These are phyloP conservation scores for Capniomyces stellatus DNA, from an alignment of 371 early-diverging fungal genomes.

Conservation along the genomic window DNA sequence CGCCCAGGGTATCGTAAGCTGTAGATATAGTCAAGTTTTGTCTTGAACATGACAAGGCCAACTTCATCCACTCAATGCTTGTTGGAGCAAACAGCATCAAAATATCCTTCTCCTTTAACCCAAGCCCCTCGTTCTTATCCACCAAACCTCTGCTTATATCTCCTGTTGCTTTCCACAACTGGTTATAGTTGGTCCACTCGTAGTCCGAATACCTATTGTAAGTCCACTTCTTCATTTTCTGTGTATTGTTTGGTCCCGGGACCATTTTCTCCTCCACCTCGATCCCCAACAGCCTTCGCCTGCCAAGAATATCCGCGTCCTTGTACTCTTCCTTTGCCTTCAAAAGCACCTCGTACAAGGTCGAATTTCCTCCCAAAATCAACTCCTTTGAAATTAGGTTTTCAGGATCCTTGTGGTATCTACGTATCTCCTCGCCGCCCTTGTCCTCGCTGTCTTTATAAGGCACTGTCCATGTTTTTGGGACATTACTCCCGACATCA, in stretches of 20 bases:
- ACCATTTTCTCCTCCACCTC: neutral
- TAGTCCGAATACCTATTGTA: neutral
- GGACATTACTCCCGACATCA: neutral
- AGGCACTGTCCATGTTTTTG: neutral
- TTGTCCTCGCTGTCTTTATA: neutral
- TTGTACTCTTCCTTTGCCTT: neutral
- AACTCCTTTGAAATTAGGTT: neutral
- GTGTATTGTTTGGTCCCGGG: neutral
- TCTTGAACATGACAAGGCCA: constrained; percentile 24
- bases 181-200: neutral
- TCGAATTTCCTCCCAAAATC: neutral
- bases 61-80: constrained; percentile 17
- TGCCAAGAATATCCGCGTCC: neutral
- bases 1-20: constrained; percentile 79
- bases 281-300: neutral
- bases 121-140: neutral
- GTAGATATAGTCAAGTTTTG: constrained; percentile 51
- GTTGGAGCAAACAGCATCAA: constrained; percentile 37
- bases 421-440: neutral
- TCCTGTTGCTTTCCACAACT: neutral
- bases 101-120: neutral
- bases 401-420: neutral
- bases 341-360: neutral
- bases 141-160: neutral
- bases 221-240: neutral